A percentile compares a stretch with the other conserved stretches of the same genome.
Conservation (phyloP, 805 yeast species). For the Metschnikowia chrysomelidarum region DNA sequence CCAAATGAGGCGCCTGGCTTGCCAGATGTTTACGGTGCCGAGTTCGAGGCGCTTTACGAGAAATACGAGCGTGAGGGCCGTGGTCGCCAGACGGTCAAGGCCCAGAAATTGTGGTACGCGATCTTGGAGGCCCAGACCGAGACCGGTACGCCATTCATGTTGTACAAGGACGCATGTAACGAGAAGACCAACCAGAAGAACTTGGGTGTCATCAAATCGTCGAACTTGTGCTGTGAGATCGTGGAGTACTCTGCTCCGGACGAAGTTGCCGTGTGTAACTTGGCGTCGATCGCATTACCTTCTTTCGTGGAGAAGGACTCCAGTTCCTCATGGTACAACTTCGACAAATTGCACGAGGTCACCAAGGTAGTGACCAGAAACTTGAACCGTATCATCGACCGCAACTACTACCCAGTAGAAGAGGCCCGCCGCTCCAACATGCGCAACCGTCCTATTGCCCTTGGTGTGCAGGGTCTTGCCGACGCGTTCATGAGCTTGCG, state of each 20-base stretch:
- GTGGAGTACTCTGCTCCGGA: slow-evolving; percentile 59
- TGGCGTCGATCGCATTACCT: slow-evolving; percentile 59
- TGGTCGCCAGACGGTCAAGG: slow-evolving; percentile 50
- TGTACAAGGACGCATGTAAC: slow-evolving; percentile 63
- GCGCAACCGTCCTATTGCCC: slow-evolving; percentile 60
- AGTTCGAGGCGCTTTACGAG: slow-evolving; percentile 51
- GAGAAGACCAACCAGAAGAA: slow-evolving; percentile 58
- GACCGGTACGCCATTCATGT: slow-evolving; percentile 65
- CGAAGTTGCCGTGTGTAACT: slow-evolving; percentile 61
- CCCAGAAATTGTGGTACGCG: slow-evolving; percentile 61
- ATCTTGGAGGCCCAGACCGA: slow-evolving; percentile 63
- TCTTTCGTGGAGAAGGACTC: slow-evolving; percentile 50
- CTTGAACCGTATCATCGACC: slow-evolving; percentile 56
- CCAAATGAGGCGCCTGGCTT: slow-evolving; percentile 60
- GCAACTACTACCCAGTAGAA: slow-evolving; percentile 55
- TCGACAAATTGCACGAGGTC: slow-evolving; percentile 53
- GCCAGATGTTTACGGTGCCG: slow-evolving; percentile 54
- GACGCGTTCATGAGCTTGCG: slow-evolving; percentile 56
- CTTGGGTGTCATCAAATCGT: slow-evolving; percentile 57
- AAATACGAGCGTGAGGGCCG: slow-evolving; percentile 51
- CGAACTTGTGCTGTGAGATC: slow-evolving; percentile 62
- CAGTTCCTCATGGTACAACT: slow-evolving; percentile 47
- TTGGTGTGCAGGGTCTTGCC: slow-evolving; percentile 64
- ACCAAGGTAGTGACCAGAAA: slow-evolving; percentile 54
- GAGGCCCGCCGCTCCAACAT: slow-evolving; percentile 53